Evolutionary conservation across 2,329 filamentous ascomycete genomes (phyloP), one percentile per base, ranked within the genome.

Genomic region (Pseudocercospora eumusae): DNA sequence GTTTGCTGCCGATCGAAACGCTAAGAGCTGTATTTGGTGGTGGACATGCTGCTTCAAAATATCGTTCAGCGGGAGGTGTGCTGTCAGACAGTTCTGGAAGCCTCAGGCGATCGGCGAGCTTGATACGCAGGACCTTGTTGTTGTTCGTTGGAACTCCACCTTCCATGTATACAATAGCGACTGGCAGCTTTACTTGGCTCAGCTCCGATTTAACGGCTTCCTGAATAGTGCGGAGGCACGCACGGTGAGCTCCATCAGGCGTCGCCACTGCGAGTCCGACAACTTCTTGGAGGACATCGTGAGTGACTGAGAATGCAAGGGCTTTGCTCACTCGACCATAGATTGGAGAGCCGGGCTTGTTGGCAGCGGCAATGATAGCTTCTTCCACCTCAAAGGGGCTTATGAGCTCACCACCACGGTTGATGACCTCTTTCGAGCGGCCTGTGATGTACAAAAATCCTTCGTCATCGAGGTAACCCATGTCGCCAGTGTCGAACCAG

Each of bases 321-420:
- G 79, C 80, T 62, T 83, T 79, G 13, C 72, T 74, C 4, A 86
- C 74, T 2, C 80, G 76, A 4, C 80, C 80, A 59, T 75, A 79
- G 15, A 83, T 78, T 0, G 77, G 75, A 1, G 80, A 81, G 4
- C 74, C 72, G 3, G 73, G 67, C 13, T 78, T 73, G 50, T 77
- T 74, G 4, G 81, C 76, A 10, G 81, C 79, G 1, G 78, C 74
- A 47, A 84, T 75, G 60, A 85, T 80, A 9, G 82, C 83, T 65
- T 85, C 81, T 67, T 85, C 83, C n/a, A 86, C 78, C 67, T 86
- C 83, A 58, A 85, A 84, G 0, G 83, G 83, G 4, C 82, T 84
- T 60, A 86, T 84, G n/a, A 85, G 77, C 68, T 86, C 83, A 33
- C 83, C 83, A 36, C 83, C 83, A 10, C 83, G 79, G 68, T 84